phyloP scores from a whole-genome alignment of 139 green algal genomes.

The Trebouxia sp. region DNA sequence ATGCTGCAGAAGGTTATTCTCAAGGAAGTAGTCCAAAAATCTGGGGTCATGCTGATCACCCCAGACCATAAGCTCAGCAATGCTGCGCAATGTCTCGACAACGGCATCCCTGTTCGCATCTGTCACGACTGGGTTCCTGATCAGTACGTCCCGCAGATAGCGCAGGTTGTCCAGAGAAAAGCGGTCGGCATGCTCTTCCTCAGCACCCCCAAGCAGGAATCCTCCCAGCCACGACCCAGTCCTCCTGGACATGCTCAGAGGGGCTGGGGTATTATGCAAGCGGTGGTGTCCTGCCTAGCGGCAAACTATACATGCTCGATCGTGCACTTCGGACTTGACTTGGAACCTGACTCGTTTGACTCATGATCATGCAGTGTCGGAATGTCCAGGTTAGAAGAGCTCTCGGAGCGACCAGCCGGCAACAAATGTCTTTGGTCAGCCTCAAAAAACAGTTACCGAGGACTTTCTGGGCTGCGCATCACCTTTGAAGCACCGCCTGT shows the following conservation, averaged over 20 bases:
- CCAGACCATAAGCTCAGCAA: slow-evolving; percentile 98
- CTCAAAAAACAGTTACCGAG: too few species aligned
- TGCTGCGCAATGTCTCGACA: slow-evolving; percentile 89
- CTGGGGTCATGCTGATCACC: slow-evolving; percentile 94
- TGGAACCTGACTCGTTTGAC: too few species aligned
- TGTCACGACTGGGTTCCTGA: slow-evolving; percentile 47
- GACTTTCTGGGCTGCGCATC: too few species aligned
- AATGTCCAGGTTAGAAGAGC: too few species aligned
- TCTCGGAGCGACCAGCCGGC: too few species aligned
- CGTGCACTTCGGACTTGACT: too few species aligned
- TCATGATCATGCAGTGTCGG: too few species aligned
- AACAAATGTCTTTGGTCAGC: too few species aligned
- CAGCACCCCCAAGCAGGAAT: background rate
- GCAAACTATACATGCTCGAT: too few species aligned
- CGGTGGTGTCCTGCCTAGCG: too few species aligned
- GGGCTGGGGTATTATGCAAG: too few species aligned
- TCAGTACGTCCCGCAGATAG: slow-evolving; percentile 58
- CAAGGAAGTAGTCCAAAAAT: slow-evolving; percentile 97
- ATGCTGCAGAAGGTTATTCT: slow-evolving; percentile 90
- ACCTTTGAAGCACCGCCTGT: too few species aligned
- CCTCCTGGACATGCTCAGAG: background rate
- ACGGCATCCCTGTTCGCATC: slow-evolving; percentile 69
- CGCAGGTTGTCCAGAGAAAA: slow-evolving; percentile 11
- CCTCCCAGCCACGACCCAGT: background rate
- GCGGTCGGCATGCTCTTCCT: slow-evolving; percentile 6